Percentiles rank a stretch among this genome's conserved stretches.
Conservation (phyloP, 371 early-diverging fungal species). For the Lichtheimia ramosa region DNA sequence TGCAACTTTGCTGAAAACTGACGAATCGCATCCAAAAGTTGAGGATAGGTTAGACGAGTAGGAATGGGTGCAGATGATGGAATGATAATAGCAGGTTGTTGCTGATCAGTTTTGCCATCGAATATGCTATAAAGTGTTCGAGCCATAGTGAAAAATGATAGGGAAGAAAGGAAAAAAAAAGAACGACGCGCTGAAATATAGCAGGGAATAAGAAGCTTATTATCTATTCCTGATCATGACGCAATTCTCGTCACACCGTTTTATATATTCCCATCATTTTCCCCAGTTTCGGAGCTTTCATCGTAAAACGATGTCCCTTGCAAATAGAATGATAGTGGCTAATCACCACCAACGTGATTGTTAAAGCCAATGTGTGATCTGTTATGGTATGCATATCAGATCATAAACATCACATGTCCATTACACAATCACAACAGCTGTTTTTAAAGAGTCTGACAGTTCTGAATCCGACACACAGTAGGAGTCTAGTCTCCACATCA, state of each 20-base stretch:
- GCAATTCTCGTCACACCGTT: constrained; percentile 7
- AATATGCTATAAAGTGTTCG: constrained; percentile 6
- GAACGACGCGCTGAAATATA: background rate
- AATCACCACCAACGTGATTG: too few species aligned
- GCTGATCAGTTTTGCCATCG: background rate
- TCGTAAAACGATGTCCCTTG: background rate
- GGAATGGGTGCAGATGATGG: constrained; percentile 41
- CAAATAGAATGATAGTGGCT: background rate
- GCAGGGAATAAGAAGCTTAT: too few species aligned
- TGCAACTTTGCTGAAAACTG: constrained; percentile 38
- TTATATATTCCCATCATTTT: background rate
- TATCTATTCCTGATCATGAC: constrained; percentile 1
- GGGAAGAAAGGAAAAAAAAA: background rate
- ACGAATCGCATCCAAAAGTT: constrained; percentile 33
- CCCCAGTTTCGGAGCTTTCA: constrained; percentile 3
- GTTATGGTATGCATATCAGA: too few species aligned
- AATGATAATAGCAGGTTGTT: constrained; percentile 36
- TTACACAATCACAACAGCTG: too few species aligned
- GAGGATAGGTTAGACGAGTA: constrained; percentile 28
- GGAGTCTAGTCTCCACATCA: too few species aligned
- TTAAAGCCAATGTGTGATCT: too few species aligned
- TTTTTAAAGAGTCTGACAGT: too few species aligned
- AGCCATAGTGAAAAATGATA: background rate
- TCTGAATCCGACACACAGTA: too few species aligned
- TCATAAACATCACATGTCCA: too few species aligned